Percentiles rank a stretch among this genome's conserved stretches.
These are phyloP conservation scores for Didymella glomerata DNA, from an alignment of 2,329 filamentous ascomycete genomes.

Conservation along the genomic window DNA sequence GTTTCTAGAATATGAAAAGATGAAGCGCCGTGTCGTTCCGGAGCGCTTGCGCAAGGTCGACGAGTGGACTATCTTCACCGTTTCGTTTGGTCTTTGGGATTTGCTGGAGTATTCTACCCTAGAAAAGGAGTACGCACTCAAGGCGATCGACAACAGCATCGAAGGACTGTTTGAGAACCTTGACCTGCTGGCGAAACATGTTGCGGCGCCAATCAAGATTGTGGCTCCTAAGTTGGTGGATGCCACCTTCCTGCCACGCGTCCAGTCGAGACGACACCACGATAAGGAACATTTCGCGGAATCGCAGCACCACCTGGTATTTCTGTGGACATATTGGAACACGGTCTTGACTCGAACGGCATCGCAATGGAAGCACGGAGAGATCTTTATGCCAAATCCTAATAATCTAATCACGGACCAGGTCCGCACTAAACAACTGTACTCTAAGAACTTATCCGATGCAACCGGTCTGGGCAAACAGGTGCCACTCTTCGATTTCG, in stretches of 20 bases:
- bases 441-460: constrained; percentile 44
- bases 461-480: constrained; percentile 44
- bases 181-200: constrained; percentile 43
- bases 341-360: constrained; percentile 41
- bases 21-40: constrained; percentile 30
- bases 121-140: constrained; percentile 38
- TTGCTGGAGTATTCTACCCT: constrained; percentile 45
- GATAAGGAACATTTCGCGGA: constrained; percentile 40
- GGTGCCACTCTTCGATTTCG: constrained; percentile 45
- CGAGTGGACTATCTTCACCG: constrained; percentile 48
- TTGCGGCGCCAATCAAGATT: constrained; percentile 35
- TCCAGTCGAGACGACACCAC: constrained; percentile 36
- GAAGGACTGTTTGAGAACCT: constrained; percentile 46
- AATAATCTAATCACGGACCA: constrained; percentile 48
- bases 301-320: constrained; percentile 45
- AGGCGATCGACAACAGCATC: constrained; percentile 46
- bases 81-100: constrained; percentile 51
- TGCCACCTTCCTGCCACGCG: constrained; percentile 48
- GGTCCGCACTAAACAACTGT: constrained; percentile 45
- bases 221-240: constrained; percentile 47
- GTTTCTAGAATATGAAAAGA: constrained; percentile 42
- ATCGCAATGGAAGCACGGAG: constrained; percentile 42
- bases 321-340: constrained; percentile 50
- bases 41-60: constrained; percentile 31
- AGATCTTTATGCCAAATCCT: constrained; percentile 45